Evolutionary conservation across 148 eudicot genomes (phyloP).

Genomic region (Amaranthus cruentus): DNA sequence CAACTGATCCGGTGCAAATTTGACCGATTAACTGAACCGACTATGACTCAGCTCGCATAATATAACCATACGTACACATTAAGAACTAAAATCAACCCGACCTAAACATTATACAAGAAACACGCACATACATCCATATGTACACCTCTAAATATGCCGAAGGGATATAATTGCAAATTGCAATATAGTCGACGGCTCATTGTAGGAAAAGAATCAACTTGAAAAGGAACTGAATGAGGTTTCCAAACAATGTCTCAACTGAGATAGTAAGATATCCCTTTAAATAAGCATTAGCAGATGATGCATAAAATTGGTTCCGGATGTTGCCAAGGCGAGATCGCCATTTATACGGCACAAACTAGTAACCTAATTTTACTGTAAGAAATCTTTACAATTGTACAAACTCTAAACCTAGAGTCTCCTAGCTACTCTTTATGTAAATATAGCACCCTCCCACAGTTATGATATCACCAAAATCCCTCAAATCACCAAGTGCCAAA

Average conservation of each 20-base stretch:
- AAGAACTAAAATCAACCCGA: too few relatives aligned
- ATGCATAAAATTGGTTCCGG: slow-evolving; percentile 11
- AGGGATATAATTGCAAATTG: too few relatives aligned
- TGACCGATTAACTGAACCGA: too few relatives aligned
- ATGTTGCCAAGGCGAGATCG: slow-evolving; percentile 6
- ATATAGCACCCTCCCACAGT: neutral
- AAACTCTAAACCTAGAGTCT: slow-evolving; percentile 6
- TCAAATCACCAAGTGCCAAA: slow-evolving; percentile 67
- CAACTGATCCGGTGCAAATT: too few relatives aligned
- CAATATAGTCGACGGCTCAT: neutral
- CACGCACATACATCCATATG: too few relatives aligned
- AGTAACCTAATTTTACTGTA: slow-evolving; percentile 23
- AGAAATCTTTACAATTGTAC: slow-evolving; percentile 25
- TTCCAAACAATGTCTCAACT: slow-evolving; percentile 1
- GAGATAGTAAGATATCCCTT: slow-evolving; percentile 1
- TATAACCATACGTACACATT: too few relatives aligned
- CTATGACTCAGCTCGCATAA: too few relatives aligned
- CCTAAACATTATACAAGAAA: too few relatives aligned
- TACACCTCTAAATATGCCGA: too few relatives aligned
- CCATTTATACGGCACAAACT: slow-evolving; percentile 16
- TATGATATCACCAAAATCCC: neutral
- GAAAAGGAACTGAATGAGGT: neutral
- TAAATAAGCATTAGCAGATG: slow-evolving; percentile 12
- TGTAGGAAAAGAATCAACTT: slow-evolving; percentile 1
- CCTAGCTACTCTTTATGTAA: slow-evolving; percentile 21